A percentile compares a stretch with the other conserved stretches of the same genome.
Conservation (phyloP, 78 protist species). For the Emiliania huxleyi region DNA sequence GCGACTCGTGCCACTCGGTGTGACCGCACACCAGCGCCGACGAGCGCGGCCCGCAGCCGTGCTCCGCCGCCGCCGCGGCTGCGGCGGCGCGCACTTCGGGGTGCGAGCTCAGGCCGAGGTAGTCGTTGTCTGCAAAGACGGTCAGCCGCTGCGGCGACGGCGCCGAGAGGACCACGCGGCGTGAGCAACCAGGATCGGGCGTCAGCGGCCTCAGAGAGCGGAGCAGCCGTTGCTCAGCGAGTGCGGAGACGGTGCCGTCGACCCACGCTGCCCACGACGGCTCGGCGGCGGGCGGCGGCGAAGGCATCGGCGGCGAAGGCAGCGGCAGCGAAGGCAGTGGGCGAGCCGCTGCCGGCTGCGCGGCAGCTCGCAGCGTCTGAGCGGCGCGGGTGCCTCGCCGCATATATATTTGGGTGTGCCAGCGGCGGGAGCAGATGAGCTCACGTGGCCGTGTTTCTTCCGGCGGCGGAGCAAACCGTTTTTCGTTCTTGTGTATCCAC, state of each 20-base stretch:
- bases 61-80: not conserved
- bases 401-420: too few species aligned
- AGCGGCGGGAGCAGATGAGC: too few species aligned
- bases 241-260: not conserved
- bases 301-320: too few species aligned
- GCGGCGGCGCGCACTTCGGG: not conserved
- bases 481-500: too few species aligned
- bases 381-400: too few species aligned
- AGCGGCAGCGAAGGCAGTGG: too few species aligned
- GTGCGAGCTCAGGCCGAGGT: slow-evolving; percentile 25
- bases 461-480: too few species aligned
- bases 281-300: too few species aligned
- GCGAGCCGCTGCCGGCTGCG: too few species aligned
- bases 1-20: not conserved
- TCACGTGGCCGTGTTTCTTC: too few species aligned
- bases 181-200: not conserved
- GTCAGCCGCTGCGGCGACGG: not conserved
- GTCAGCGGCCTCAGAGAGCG: not conserved
- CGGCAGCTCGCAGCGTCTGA: too few species aligned
- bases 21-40: slow-evolving; percentile 30
- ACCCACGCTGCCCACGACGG: not conserved
- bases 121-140: slow-evolving; percentile 27
- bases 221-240: not conserved
- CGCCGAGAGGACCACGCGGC: not conserved
- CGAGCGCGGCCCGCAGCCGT: slow-evolving; percentile 38